Conservation (phyloP, 2,329 filamentous ascomycete species). For the Pochonia chlamydosporia region DNA sequence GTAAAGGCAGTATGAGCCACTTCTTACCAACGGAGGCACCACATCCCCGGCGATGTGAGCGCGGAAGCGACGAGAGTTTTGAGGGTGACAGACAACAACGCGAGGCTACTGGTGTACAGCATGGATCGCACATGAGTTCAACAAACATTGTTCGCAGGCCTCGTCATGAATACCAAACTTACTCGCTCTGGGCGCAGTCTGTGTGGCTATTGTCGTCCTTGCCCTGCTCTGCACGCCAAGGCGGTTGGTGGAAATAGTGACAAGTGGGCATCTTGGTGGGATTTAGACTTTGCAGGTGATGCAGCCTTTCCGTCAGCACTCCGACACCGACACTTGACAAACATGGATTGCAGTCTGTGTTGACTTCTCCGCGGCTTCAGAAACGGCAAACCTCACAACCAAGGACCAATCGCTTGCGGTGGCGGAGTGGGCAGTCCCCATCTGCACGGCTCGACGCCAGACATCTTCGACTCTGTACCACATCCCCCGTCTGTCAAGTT, state of each 20-base stretch:
- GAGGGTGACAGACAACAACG: too few relatives aligned
- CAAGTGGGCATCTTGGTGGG: background rate
- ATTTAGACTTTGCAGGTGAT: slow-evolving; percentile 4
- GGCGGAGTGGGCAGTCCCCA: background rate
- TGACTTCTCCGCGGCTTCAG: background rate
- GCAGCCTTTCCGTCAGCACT: background rate
- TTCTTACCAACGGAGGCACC: too few relatives aligned
- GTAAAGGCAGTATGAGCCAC: too few relatives aligned
- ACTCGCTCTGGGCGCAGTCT: background rate
- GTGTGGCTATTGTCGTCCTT: background rate
- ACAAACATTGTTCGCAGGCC: too few relatives aligned
- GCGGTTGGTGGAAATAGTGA: background rate
- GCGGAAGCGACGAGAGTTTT: too few relatives aligned
- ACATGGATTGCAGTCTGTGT: background rate
- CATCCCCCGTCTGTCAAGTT: background rate
- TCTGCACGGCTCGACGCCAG: background rate
- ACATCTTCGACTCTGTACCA: background rate
- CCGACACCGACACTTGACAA: background rate
- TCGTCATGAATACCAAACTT: too few relatives aligned
- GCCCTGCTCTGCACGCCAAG: background rate
- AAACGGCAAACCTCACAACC: background rate
- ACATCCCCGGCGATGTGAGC: too few relatives aligned
- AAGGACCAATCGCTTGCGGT: background rate
- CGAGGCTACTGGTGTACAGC: too few relatives aligned
- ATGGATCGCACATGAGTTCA: too few relatives aligned